Conservation (phyloP, 768 basidiomycete species). For the Dentipellis fragilis region DNA sequence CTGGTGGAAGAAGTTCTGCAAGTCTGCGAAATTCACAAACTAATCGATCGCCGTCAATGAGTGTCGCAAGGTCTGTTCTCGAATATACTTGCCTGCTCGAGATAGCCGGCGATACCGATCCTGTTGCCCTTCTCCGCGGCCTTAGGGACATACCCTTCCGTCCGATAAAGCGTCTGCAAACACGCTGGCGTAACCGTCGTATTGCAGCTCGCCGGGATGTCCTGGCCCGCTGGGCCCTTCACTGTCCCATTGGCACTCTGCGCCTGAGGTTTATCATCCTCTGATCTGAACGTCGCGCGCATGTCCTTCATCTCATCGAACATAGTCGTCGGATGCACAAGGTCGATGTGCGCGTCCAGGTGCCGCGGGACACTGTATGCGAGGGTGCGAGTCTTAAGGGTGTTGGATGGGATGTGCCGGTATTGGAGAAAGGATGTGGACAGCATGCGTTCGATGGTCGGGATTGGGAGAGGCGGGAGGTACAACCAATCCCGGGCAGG, state of each 20-base stretch:
- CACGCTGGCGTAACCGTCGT: slow-evolving; percentile 23
- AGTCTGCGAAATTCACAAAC: neutral
- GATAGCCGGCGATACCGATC: slow-evolving; percentile 24
- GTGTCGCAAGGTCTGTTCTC: slow-evolving; percentile 17
- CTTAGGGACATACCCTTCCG: slow-evolving; percentile 11
- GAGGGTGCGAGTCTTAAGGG: slow-evolving; percentile 31
- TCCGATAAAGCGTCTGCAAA: slow-evolving; percentile 7
- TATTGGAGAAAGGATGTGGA: slow-evolving; percentile 7
- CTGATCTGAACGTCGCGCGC: slow-evolving; percentile 26
- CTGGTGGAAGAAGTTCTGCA: slow-evolving; percentile 13
- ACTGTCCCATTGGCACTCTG: neutral
- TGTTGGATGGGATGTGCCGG: neutral
- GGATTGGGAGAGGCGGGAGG: slow-evolving; percentile 7
- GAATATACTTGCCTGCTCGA: slow-evolving; percentile 19
- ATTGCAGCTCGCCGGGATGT: slow-evolving; percentile 23
- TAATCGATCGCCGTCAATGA: neutral
- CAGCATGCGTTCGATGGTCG: slow-evolving; percentile 6
- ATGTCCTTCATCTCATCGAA: slow-evolving; percentile 29
- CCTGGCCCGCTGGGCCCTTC: neutral
- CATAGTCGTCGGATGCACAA: slow-evolving; percentile 57
- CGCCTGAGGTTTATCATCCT: neutral
- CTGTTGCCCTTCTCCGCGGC: slow-evolving; percentile 18
- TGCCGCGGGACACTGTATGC: slow-evolving; percentile 45
- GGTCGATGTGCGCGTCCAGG: slow-evolving; percentile 44
- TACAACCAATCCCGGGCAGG: slow-evolving; percentile 12